Conservation (phyloP, 805 yeast species). For the Clavispora phyllophila region DNA sequence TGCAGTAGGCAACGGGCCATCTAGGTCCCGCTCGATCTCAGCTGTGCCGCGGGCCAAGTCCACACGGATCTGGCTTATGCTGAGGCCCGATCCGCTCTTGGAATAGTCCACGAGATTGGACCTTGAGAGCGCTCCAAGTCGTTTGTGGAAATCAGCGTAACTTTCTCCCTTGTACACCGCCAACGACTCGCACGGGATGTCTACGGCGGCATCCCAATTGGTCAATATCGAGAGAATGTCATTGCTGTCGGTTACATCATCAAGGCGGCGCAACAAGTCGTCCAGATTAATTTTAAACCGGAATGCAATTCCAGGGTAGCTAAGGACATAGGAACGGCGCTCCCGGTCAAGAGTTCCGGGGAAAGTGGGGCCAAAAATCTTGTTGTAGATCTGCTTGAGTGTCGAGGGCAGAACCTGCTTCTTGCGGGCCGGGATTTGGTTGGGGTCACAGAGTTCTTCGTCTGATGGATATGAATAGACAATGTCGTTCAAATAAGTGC, state of each 20-base stretch:
- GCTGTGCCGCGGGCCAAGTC: conserved; percentile 18
- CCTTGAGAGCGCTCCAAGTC: background rate
- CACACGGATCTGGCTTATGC: conserved; percentile 8
- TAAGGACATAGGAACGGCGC: conserved; percentile 35
- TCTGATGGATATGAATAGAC: conserved; percentile 10
- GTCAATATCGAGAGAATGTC: conserved; percentile 22
- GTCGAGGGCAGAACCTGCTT: conserved; percentile 17
- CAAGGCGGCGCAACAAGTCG: conserved; percentile 14
- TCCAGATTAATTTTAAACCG: conserved; percentile 30
- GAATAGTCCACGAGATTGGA: background rate
- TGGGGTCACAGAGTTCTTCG: conserved; percentile 6
- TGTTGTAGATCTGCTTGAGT: conserved; percentile 47
- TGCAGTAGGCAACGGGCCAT: conserved; percentile 3
- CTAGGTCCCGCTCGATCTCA: conserved; percentile 16
- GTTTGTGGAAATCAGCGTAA: conserved; percentile 21
- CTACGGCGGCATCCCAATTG: conserved; percentile 29
- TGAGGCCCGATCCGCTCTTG: background rate
- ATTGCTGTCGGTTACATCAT: conserved; percentile 14
- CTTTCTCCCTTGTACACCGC: conserved; percentile 38
- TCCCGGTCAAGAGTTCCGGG: conserved; percentile 40
- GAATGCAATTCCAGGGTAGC: conserved; percentile 56
- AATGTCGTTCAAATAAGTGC: conserved; percentile 26
- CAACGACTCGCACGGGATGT: conserved; percentile 33
- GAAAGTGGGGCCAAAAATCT: conserved; percentile 58
- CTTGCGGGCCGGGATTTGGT: conserved; percentile 1